Evolutionary conservation across 2,329 filamentous ascomycete genomes (phyloP).

Genomic region (Calonectria pseudoturangicola): DNA sequence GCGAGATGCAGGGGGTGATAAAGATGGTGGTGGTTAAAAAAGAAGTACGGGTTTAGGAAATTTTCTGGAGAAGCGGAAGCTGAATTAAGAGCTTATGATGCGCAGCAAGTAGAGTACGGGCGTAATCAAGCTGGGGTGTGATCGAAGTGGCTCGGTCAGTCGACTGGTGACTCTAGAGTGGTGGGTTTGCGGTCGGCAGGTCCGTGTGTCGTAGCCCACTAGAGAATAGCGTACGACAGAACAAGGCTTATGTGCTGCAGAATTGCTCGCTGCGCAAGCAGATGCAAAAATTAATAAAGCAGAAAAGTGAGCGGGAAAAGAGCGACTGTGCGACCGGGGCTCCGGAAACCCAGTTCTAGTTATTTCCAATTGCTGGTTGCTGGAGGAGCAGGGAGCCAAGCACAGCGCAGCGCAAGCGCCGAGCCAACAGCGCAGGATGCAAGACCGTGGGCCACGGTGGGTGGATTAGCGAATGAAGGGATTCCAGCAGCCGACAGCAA

Average conservation of each 20-base stretch:
- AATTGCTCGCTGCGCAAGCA: slow-evolving; percentile 15
- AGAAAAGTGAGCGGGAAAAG: slow-evolving; percentile 3
- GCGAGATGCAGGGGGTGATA: background rate
- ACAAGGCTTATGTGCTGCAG: slow-evolving; percentile 9
- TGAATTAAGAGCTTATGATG: slow-evolving; percentile 34
- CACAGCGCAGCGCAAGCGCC: slow-evolving; percentile 50
- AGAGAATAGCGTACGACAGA: slow-evolving; percentile 34
- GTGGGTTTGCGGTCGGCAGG: slow-evolving; percentile 50
- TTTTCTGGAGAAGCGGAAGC: slow-evolving; percentile 6
- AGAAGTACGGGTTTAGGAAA: background rate
- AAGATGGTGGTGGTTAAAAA: slow-evolving; percentile 4
- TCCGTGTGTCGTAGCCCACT: slow-evolving; percentile 52
- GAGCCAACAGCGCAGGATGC: slow-evolving; percentile 53
- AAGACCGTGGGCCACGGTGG: slow-evolving; percentile 53
- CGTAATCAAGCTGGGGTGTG: slow-evolving; percentile 41
- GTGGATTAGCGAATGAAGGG: slow-evolving; percentile 54
- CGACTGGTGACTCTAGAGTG: slow-evolving; percentile 51
- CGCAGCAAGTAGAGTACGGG: slow-evolving; percentile 25
- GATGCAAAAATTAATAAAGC: slow-evolving; percentile 31
- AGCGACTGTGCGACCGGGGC: slow-evolving; percentile 28
- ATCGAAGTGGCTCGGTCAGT: slow-evolving; percentile 50
- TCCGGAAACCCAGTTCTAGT: slow-evolving; percentile 29
- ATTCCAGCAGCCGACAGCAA: slow-evolving; percentile 54
- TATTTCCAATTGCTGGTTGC: slow-evolving; percentile 40
- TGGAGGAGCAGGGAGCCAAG: slow-evolving; percentile 43